A percentile compares a stretch with the other conserved stretches of the same genome.
These are phyloP conservation scores for Yamadazyma taylorii DNA, from an alignment of 1,139 yeast genomes.

Conservation along the genomic window DNA sequence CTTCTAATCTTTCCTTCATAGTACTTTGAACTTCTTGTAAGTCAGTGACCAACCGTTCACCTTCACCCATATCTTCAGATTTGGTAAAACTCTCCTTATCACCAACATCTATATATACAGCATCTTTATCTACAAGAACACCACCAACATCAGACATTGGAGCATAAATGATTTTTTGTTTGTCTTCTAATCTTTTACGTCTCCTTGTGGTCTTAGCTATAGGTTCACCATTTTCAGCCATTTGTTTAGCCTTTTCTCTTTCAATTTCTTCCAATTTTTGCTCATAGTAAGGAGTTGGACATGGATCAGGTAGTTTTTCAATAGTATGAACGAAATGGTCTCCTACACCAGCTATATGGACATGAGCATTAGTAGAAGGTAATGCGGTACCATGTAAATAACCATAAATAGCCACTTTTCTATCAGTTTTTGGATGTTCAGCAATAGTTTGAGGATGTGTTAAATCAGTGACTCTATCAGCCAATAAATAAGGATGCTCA, in stretches of 20 bases:
- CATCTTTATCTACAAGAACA: conserved; percentile 93
- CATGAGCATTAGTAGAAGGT: conserved; percentile 67
- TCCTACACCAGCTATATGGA: conserved; percentile 96
- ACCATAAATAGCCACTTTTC: conserved; percentile 91
- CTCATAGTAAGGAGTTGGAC: conserved; percentile 94
- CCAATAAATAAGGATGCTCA: conserved; percentile 92
- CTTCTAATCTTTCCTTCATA: conserved; percentile 59
- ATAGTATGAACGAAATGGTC: conserved; percentile 74
- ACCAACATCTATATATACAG: conserved; percentile 92
- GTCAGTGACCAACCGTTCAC: conserved; percentile 77
- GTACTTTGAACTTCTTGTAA: conserved; percentile 70
- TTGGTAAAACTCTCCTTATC: conserved; percentile 55
- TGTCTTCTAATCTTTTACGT: conserved; percentile 89
- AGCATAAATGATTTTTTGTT: conserved; percentile 91
- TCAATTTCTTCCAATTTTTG: conserved; percentile 80
- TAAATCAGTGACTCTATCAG: conserved; percentile 91
- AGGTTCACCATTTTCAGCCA: conserved; percentile 58
- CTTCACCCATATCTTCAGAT: conserved; percentile 77
- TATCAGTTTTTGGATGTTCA: conserved; percentile 77
- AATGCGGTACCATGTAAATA: conserved; percentile 93
- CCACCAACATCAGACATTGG: conserved; percentile 99
- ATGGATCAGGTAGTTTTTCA: conserved; percentile 95
- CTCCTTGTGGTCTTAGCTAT: conserved; percentile 61
- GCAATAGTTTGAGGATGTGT: conserved; percentile 88
- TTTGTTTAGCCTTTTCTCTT: conserved; percentile 65